Evolutionary conservation across 768 basidiomycete genomes (phyloP).

Genomic region (Trametes coccinea): DNA sequence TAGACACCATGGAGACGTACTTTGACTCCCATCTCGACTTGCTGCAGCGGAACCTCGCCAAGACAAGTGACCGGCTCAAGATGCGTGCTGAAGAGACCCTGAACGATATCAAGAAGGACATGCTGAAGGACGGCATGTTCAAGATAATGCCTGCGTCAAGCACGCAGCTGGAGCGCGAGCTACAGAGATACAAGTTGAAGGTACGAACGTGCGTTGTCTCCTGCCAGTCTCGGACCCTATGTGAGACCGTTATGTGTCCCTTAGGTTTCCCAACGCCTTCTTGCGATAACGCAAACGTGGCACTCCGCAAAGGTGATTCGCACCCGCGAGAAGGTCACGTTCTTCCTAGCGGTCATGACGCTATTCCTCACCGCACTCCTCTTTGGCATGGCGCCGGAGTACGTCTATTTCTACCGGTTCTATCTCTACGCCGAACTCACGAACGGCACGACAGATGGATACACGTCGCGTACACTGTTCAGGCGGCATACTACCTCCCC

Average conservation of each 20-base stretch:
- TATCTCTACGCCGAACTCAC: neutral
- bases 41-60: slow-evolving; percentile 81
- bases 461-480: slow-evolving; percentile 82
- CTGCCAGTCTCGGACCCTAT: neutral
- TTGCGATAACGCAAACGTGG: slow-evolving; percentile 80
- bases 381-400: slow-evolving; percentile 88
- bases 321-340: slow-evolving; percentile 82
- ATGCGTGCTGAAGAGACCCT: slow-evolving; percentile 75
- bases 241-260: neutral
- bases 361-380: slow-evolving; percentile 81
- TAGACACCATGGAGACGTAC: slow-evolving; percentile 93
- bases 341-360: slow-evolving; percentile 93
- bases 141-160: slow-evolving; percentile 63
- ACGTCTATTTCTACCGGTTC: slow-evolving; percentile 34
- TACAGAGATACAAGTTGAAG: slow-evolving; percentile 85
- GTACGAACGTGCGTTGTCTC: slow-evolving; percentile 33
- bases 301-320: slow-evolving; percentile 87
- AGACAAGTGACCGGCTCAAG: slow-evolving; percentile 83
- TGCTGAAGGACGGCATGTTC: slow-evolving; percentile 37
- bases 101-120: slow-evolving; percentile 47
- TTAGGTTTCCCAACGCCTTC: slow-evolving; percentile 82
- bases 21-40: slow-evolving; percentile 90
- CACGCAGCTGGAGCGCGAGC: slow-evolving; percentile 79
- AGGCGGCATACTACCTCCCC: slow-evolving; percentile 77
- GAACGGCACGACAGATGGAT: slow-evolving; percentile 60